These are phyloP conservation scores for Vigna reflexopilosa DNA, from an alignment of 306 rosid genomes.

Conservation along the genomic window DNA sequence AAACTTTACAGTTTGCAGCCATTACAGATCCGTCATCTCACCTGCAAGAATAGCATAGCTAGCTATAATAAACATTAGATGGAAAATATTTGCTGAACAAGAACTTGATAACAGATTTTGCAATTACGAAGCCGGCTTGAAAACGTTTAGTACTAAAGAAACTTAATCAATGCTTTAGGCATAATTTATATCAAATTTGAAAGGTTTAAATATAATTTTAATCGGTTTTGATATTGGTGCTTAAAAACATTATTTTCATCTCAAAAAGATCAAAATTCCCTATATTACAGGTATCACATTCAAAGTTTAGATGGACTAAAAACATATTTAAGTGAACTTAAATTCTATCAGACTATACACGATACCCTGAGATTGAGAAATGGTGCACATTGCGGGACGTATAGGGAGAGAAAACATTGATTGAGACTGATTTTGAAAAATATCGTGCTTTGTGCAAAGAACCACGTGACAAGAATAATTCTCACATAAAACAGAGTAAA, in stretches of 20 bases:
- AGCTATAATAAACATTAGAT: conserved; percentile 34
- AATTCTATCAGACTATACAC: not conserved
- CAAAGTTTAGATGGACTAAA: too few species aligned
- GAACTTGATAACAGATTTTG: conserved; percentile 1
- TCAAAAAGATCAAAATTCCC: not conserved
- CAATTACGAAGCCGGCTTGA: not conserved
- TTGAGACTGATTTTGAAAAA: not conserved
- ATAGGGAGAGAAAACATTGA: not conserved
- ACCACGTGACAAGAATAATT: conserved; percentile 5
- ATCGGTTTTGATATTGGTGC: too few species aligned
- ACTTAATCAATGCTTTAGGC: not conserved
- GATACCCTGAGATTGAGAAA: not conserved
- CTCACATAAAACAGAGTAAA: conserved; percentile 20
- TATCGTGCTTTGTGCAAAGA: conserved; percentile 14
- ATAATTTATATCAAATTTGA: not conserved
- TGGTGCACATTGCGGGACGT: not conserved
- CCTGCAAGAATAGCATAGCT: conserved; percentile 53
- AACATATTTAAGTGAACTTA: not conserved
- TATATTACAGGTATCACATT: too few species aligned
- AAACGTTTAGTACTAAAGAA: not conserved
- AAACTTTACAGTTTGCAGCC: conserved; percentile 20
- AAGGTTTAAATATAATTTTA: too few species aligned
- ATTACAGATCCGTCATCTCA: conserved; percentile 55
- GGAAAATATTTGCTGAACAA: conserved; percentile 14
- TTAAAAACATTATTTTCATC: too few species aligned